Evolutionary conservation across 371 early-diverging fungal species (phyloP).

Genomic region (Syncephalastrum monosporum): DNA sequence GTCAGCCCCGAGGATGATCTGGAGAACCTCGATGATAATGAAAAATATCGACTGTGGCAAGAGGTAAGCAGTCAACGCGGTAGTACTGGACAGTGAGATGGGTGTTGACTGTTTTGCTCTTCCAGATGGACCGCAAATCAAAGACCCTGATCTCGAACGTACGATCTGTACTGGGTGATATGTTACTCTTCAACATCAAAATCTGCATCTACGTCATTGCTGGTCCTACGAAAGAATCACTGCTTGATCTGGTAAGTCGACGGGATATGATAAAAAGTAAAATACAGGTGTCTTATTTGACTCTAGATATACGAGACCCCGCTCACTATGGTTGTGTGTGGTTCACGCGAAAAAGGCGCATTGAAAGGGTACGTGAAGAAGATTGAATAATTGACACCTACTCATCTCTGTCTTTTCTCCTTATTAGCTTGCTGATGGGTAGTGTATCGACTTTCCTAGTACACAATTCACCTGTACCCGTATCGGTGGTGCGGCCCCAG

Average conservation of each 20-base stretch:
- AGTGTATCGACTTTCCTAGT: conserved; percentile 60
- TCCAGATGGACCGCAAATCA: conserved; percentile 41
- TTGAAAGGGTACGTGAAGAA: conserved; percentile 47
- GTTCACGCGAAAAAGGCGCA: conserved; percentile 54
- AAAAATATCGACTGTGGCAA: conserved; percentile 37
- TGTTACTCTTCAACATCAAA: conserved; percentile 53
- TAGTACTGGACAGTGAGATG: too few relatives aligned
- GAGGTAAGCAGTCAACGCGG: conserved; percentile 16
- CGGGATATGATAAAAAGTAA: neutral
- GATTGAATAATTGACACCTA: neutral
- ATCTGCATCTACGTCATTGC: conserved; percentile 52
- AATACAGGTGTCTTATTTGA: conserved; percentile 5
- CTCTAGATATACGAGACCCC: conserved; percentile 44
- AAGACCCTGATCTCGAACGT: conserved; percentile 48
- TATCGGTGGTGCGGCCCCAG: conserved; percentile 58
- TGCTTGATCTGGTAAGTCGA: conserved; percentile 49
- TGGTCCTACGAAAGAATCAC: conserved; percentile 51
- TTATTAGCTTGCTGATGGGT: conserved; percentile 50
- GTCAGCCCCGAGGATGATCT: conserved; percentile 45
- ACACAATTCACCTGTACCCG: conserved; percentile 60
- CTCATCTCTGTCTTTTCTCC: neutral
- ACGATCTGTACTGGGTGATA: conserved; percentile 28
- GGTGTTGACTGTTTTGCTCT: too few relatives aligned
- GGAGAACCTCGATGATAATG: conserved; percentile 33
- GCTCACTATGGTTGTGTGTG: conserved; percentile 58